A percentile compares a stretch with the other conserved stretches of the same genome.
phyloP scores from a whole-genome alignment of 2,329 filamentous ascomycete species.

The Ceratocystis destructans region DNA sequence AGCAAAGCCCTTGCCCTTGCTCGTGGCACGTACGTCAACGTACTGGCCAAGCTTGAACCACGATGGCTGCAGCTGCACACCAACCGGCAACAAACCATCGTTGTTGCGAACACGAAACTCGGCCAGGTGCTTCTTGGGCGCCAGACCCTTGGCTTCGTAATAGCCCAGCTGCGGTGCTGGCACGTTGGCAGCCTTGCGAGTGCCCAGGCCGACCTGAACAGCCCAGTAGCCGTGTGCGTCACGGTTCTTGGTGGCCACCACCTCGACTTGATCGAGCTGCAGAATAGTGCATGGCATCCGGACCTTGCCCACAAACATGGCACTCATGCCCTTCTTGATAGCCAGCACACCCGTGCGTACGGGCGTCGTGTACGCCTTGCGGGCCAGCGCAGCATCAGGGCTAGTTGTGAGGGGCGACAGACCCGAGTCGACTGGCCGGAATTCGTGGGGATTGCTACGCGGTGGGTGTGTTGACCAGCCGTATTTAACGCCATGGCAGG shows the following conservation, averaged over 20 bases:
- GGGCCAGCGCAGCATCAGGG: conserved; percentile 46
- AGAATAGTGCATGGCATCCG: conserved; percentile 82
- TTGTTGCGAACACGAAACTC: conserved; percentile 76
- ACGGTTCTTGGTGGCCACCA: conserved; percentile 72
- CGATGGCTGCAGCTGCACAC: conserved; percentile 62
- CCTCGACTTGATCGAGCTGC: conserved; percentile 84
- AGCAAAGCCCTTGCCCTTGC: conserved; percentile 81
- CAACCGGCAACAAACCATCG: conserved; percentile 60
- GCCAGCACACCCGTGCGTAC: conserved; percentile 70
- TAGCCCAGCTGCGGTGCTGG: conserved; percentile 77
- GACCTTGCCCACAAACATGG: conserved; percentile 64
- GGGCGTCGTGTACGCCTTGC: conserved; percentile 45
- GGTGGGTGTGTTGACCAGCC: conserved; percentile 46
- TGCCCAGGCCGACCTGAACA: conserved; percentile 74
- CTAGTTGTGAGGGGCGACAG: conserved; percentile 44
- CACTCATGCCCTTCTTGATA: conserved; percentile 92
- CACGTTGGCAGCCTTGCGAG: conserved; percentile 59
- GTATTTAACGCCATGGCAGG: conserved; percentile 40
- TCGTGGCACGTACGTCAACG: conserved; percentile 69
- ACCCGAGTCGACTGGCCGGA: conserved; percentile 45
- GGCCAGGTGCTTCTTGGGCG: conserved; percentile 67
- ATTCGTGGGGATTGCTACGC: conserved; percentile 41
- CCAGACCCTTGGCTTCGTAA: conserved; percentile 67
- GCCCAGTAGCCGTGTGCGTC: conserved; percentile 81
- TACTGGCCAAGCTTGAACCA: conserved; percentile 88